Evolutionary conservation across 495 filamentous ascomycete genomes (phyloP), one percentile per base, ranked within the genome.

Genomic region (Immersiella caudata): DNA sequence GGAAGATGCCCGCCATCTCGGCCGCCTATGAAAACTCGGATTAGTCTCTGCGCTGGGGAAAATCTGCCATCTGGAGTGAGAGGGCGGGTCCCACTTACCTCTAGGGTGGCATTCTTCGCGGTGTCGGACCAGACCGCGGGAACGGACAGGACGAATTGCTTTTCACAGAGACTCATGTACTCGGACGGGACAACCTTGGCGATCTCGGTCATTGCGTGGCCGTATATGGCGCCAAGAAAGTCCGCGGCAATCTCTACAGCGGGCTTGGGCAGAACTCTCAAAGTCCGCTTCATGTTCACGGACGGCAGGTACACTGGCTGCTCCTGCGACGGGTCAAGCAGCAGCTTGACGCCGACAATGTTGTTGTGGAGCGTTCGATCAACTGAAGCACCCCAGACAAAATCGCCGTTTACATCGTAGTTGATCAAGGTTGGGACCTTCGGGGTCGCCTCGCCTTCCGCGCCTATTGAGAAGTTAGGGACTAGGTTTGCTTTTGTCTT

Each of bases 81-180:
- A n/a, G n/a, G n/a, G n/a, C n/a, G n/a, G n/a, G n/a, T n/a, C n/a
- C n/a, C n/a, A 0, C 60, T 51, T 11, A 52, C 60, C 46, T 54
- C 35, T 26, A 74, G 27, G 8, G 74, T 79, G 7, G 61, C 64
- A 52, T 78, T 55, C 59, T 75, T 77, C 20, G 78, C 78, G 29
- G 62, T 61, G 59, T 77, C 74, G 1, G 73, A 76, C 78, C 76
- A 75, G n/a, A 73, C 67, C 18, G 73, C 77, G 1, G 77, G 74
- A 8, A 78, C 75, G 14, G 69, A 67, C 49, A 78, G 40, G 0
- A 79, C 71, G 27, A 68, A 76, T 18, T 68, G 40, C 59, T 70
- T 76, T 25, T 60, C 50, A 50, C 67, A 73, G 4, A 64, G 52
- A 8, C n/a, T 8, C 16, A 73, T 46, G 56, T 74, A 77, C 14